A percentile compares a stretch with the other conserved stretches of the same genome.
Conservation (phyloP, 2,329 filamentous ascomycete species). For the Passalora sequoiae region DNA sequence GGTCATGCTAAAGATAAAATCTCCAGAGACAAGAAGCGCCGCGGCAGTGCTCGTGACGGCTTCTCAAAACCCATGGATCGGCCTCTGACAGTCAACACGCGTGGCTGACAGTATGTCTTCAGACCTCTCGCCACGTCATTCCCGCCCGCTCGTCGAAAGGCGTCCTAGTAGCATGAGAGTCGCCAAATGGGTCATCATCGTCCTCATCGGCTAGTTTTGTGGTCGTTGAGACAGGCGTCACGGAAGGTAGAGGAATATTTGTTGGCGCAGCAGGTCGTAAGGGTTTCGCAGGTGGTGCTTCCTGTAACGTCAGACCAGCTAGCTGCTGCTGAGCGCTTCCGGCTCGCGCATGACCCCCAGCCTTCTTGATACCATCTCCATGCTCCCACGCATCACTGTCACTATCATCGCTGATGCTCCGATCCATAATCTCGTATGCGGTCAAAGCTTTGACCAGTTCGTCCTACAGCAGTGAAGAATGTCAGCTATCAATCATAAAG, state of each 20-base stretch:
- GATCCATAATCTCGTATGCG: constrained; percentile 89
- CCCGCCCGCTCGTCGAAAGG: constrained; percentile 34
- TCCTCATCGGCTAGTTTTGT: constrained; percentile 54
- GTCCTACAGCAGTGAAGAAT: too few relatives aligned
- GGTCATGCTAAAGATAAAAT: too few relatives aligned
- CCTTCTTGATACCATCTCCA: constrained; percentile 10
- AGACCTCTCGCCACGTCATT: constrained; percentile 37
- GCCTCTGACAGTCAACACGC: too few relatives aligned
- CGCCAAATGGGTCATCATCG: constrained; percentile 82
- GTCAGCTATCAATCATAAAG: too few relatives aligned
- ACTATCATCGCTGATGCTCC: constrained; percentile 69
- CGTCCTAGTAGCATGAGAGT: constrained; percentile 65
- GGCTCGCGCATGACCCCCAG: constrained; percentile 7
- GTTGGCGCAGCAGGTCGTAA: constrained; percentile 41
- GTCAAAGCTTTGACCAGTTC: constrained; percentile 90
- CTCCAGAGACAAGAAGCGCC: too few relatives aligned
- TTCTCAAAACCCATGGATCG: too few relatives aligned
- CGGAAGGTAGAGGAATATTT: constrained; percentile 36
- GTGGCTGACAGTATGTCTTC: too few relatives aligned
- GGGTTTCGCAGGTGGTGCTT: constrained; percentile 45
- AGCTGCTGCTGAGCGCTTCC: constrained; percentile 39
- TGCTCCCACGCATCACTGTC: constrained; percentile 57
- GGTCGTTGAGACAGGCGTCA: constrained; percentile 19
- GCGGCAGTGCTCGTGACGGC: too few relatives aligned
- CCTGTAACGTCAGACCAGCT: constrained; percentile 41